Base-by-base conservation (phyloP, 306 rosid genomes). In the Cucurbita argyrosperma region DNA sequence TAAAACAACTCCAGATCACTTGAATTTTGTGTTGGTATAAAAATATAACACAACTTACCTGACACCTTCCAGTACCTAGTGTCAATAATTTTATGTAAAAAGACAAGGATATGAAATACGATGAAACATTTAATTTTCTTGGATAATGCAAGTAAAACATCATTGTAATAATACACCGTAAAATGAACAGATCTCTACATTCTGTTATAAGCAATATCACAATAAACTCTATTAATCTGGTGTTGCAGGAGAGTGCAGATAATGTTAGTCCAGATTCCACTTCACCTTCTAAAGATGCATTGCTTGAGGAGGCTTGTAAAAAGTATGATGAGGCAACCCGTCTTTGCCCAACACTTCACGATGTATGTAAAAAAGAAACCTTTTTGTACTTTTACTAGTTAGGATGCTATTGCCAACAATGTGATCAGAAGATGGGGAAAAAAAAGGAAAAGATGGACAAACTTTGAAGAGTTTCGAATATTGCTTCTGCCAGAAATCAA, bases 261-360 rank as follows among this genome's bases (percentile, higher is more conserved):
- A 95, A 95, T 76, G 99, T 95, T 57, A 84, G 87, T 80, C 86
- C 90, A 77, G 99, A 95, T 78, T 91, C 99, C 78, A 83, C 84
- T 19, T 87, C 97, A 72, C 97, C 97, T 79, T 95, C 99, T 35
- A 95, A 91, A 84, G 99, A 95, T 87, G 88, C 99, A 52, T 84
- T 95, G 87, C 99, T 91, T 59, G 99, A 95, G 90, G 99, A 95
- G 82, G 99, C 99, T 77, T 91, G 99, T 85, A 91, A 74, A 85
- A 94, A 95, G 76, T 95, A 95, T 80, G 97, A 91, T 58, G 97
- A 91, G 84, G 99, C 99, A 77, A 95, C 99, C 77, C 85, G 1
- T 74, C 88, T 95, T 66, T 95, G 97, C 77, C 99, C 97, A 54
- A 91, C 96, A 13, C 92, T 94, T 80, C 97, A 95, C 84, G 99